A percentile compares a stretch with the other conserved stretches of the same genome.
Evolutionary conservation across 495 filamentous ascomycete species (phyloP).

Genomic region (Collariella sp.): DNA sequence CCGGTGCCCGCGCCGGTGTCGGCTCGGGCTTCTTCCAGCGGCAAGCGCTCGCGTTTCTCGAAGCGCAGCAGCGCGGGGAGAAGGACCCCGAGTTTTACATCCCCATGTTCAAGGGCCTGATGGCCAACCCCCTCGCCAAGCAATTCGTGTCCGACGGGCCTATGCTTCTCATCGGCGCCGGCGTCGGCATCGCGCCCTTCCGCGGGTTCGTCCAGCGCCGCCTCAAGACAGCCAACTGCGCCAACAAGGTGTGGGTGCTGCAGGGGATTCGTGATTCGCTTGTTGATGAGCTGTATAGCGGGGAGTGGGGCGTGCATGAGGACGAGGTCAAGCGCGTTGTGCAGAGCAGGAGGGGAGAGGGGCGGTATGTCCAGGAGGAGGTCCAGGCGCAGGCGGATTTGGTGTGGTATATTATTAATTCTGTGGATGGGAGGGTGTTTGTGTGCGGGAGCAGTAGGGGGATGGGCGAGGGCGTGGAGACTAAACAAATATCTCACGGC

Average conservation of each 20-base stretch:
- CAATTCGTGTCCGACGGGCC: constrained; percentile 87
- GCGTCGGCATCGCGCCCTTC: constrained; percentile 95
- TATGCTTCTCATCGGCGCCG: constrained; percentile 94
- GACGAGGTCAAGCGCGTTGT: constrained; percentile 89
- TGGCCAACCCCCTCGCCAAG: constrained; percentile 89
- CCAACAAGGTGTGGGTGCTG: constrained; percentile 98
- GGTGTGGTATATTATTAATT: constrained; percentile 94
- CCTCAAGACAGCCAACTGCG: constrained; percentile 90
- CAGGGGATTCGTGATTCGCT: constrained; percentile 91
- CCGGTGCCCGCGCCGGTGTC: constrained; percentile 57
- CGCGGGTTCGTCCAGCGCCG: constrained; percentile 93
- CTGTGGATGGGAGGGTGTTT: constrained; percentile 86
- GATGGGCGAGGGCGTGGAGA: constrained; percentile 96
- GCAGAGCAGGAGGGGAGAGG: constrained; percentile 68
- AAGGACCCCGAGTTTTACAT: constrained; percentile 56
- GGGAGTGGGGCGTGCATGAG: constrained; percentile 93
- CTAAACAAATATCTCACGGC: constrained; percentile 70
- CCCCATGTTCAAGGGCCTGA: constrained; percentile 98
- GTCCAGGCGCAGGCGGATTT: constrained; percentile 81
- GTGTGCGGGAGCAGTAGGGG: constrained; percentile 91
- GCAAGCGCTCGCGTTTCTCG: constrained; percentile 59
- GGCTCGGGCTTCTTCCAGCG: constrained; percentile 82
- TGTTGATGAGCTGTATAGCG: constrained; percentile 89
- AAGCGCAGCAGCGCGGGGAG: constrained; percentile 50
- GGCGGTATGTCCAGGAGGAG: constrained; percentile 81